phyloP scores from a whole-genome alignment of 169 alveolate species.

The Eimeria tenella region DNA sequence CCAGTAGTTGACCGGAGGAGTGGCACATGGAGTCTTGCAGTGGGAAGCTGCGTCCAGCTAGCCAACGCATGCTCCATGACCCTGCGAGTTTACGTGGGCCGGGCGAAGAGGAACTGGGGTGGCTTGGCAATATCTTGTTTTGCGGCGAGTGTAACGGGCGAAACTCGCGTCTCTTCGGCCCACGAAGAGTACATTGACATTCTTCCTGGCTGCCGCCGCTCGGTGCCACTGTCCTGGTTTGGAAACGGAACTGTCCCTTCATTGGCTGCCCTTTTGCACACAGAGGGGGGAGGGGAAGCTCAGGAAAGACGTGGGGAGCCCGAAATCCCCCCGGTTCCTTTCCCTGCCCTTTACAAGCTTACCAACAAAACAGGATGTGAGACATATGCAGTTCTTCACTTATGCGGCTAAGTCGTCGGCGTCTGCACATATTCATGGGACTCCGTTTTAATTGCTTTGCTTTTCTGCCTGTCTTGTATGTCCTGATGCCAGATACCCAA shows the following conservation, averaged over 20 bases:
- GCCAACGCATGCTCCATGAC: conserved; percentile 82
- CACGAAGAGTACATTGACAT: conserved; percentile 67
- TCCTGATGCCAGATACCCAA: not conserved
- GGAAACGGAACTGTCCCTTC: conserved; percentile 68
- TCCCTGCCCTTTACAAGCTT: conserved; percentile 50
- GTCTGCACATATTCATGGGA: not conserved
- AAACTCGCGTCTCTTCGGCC: conserved; percentile 2
- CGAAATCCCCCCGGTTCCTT: conserved; percentile 58
- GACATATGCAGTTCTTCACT: not conserved
- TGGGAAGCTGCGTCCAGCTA: conserved; percentile 85
- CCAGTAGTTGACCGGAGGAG: conserved; percentile 82
- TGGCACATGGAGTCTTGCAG: conserved; percentile 83
- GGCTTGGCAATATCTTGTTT: conserved; percentile 52
- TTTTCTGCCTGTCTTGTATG: not conserved
- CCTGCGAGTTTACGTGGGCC: conserved; percentile 83
- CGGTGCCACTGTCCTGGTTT: conserved; percentile 77
- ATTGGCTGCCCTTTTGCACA: conserved; percentile 31
- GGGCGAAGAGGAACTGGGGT: conserved; percentile 58
- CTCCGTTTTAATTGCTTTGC: not conserved
- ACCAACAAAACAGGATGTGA: conserved; percentile 42
- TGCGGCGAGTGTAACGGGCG: conserved; percentile 57
- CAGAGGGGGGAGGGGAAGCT: conserved; percentile 74
- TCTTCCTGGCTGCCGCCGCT: conserved; percentile 69
- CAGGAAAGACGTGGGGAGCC: conserved; percentile 21
- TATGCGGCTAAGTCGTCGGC: not conserved